A percentile compares a stretch with the other conserved stretches of the same genome.
phyloP scores from a whole-genome alignment of 768 basidiomycete species.

The Auricularia auricula-judae region DNA sequence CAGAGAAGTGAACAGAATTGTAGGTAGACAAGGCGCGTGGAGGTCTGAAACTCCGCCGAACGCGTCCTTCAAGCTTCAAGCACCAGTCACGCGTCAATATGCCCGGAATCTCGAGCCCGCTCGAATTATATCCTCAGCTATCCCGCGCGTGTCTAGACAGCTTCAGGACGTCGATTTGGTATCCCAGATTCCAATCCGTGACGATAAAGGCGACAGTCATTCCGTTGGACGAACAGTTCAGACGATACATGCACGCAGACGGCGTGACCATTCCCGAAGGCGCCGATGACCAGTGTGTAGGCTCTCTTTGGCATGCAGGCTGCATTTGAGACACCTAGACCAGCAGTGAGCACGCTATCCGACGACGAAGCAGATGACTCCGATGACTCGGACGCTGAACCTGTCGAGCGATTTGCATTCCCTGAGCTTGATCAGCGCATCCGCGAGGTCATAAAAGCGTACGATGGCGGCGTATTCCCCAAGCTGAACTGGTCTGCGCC shows the following conservation, averaged over 20 bases:
- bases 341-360: slow-evolving; percentile 43
- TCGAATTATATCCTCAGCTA: slow-evolving; percentile 38
- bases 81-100: not conserved
- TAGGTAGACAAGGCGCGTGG: too few relatives aligned
- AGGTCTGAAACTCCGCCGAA: not conserved
- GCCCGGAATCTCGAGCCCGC: not conserved
- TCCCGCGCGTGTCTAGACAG: slow-evolving; percentile 44
- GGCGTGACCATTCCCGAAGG: slow-evolving; percentile 77
- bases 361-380: slow-evolving; percentile 40
- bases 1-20: too few relatives aligned
- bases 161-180: slow-evolving; percentile 84
- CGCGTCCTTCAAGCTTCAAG: not conserved
- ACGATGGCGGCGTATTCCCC: slow-evolving; percentile 73
- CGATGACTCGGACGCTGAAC: slow-evolving; percentile 22
- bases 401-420: slow-evolving; percentile 45
- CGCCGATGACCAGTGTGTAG: slow-evolving; percentile 61
- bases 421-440: slow-evolving; percentile 74
- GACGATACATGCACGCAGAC: slow-evolving; percentile 67
- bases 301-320: not conserved
- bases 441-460: slow-evolving; percentile 47
- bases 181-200: slow-evolving; percentile 49
- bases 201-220: slow-evolving; percentile 69
- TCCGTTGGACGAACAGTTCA: slow-evolving; percentile 51
- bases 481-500: slow-evolving; percentile 97
- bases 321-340: slow-evolving; percentile 24